Evolutionary conservation across 139 green algal genomes (phyloP).

Genomic region (Chlamydomonas sphaeroides): DNA sequence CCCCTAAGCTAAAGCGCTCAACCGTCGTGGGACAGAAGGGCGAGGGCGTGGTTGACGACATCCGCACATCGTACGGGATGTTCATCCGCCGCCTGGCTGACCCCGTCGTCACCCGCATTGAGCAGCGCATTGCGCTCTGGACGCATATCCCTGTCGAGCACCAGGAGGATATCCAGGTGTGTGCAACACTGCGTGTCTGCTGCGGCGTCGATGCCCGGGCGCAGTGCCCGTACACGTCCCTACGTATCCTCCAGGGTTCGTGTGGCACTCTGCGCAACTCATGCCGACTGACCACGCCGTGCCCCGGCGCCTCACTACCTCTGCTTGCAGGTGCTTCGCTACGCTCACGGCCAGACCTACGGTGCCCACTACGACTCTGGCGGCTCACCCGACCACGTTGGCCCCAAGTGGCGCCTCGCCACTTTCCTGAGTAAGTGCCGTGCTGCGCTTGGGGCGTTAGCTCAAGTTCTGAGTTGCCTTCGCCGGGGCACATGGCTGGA

Average conservation of each 20-base stretch:
- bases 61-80: conserved; percentile 68
- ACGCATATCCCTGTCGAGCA: conserved; percentile 63
- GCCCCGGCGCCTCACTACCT: no score
- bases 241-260: no score
- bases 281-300: no score
- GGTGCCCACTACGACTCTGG: conserved; percentile 63
- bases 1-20: conserved; percentile 74
- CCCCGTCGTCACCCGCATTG: conserved; percentile 55
- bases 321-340: conserved; percentile 67
- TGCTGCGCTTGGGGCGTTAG: no score
- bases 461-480: no score
- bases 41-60: conserved; percentile 62
- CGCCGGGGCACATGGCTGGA: no score
- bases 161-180: conserved; percentile 62
- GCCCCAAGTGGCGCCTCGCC: conserved; percentile 53
- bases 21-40: conserved; percentile 74
- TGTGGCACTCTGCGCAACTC: no score
- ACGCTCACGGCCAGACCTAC: conserved; percentile 63
- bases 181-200: background rate
- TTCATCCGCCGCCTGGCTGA: conserved; percentile 50
- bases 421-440: no score
- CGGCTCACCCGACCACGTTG: conserved; percentile 31
- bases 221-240: no score
- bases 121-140: conserved; percentile 58
- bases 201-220: no score